phyloP scores from a whole-genome alignment of 257 asterid species.

The Solanum etuberosum region DNA sequence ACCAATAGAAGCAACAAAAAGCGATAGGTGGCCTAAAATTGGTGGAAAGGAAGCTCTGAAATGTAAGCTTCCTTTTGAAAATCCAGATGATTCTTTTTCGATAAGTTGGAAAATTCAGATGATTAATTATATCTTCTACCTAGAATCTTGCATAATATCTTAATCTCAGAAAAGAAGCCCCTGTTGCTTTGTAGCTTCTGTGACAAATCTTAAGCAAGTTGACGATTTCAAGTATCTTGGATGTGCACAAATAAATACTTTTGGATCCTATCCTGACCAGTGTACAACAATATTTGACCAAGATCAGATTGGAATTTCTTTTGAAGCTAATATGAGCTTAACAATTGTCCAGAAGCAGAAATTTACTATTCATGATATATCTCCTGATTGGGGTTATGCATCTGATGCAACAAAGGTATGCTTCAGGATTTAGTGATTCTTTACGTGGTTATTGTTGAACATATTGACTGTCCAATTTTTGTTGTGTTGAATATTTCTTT shows the following conservation, averaged over 20 bases:
- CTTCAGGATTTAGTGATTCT: neutral
- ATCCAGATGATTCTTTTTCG: slow-evolving; percentile 7
- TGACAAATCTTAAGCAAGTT: slow-evolving; percentile 26
- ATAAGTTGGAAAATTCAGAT: neutral
- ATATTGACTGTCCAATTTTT: neutral
- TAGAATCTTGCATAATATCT: neutral
- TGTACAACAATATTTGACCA: slow-evolving; percentile 40
- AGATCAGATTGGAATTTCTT: slow-evolving; percentile 36
- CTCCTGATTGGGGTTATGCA: slow-evolving; percentile 90
- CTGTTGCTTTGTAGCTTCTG: slow-evolving; percentile 29
- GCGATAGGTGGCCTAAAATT: slow-evolving; percentile 13
- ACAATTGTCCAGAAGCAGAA: slow-evolving; percentile 57
- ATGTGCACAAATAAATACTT: slow-evolving; percentile 27
- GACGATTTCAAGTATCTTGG: slow-evolving; percentile 23
- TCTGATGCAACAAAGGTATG: slow-evolving; percentile 73
- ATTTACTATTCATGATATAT: slow-evolving; percentile 69
- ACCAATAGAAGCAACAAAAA: slow-evolving; percentile 2
- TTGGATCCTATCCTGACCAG: slow-evolving; percentile 27
- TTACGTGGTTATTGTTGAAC: neutral
- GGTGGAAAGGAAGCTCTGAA: slow-evolving; percentile 24
- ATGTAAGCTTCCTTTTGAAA: slow-evolving; percentile 28
- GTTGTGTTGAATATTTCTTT: neutral
- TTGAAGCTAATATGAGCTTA: slow-evolving; percentile 36
- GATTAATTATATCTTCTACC: neutral
- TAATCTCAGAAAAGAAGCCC: neutral